Evolutionary conservation across 257 asterid species (phyloP).

Genomic region (Apocynum venetum): DNA sequence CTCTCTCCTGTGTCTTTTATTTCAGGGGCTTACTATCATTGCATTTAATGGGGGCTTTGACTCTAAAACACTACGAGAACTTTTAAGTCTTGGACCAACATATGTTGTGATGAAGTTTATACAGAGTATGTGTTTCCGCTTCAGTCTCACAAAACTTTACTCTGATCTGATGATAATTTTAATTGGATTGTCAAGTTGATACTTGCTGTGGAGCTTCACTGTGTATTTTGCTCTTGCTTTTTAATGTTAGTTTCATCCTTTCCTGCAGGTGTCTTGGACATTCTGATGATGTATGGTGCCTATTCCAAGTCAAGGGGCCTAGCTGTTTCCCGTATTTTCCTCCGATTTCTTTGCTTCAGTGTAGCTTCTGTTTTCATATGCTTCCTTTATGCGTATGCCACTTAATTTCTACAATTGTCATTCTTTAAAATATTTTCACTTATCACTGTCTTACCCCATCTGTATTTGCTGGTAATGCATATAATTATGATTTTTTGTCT

Average conservation of each 20-base stretch:
- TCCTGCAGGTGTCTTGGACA: slow-evolving; percentile 70
- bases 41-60: slow-evolving; percentile 57
- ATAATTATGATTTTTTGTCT: slow-evolving; percentile 13
- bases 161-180: background rate
- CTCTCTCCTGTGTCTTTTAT: slow-evolving; percentile 17
- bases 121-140: slow-evolving; percentile 50
- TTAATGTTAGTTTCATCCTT: slow-evolving; percentile 12
- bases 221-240: background rate
- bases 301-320: slow-evolving; percentile 76
- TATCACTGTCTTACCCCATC: background rate
- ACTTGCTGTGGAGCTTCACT: background rate
- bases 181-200: background rate
- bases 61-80: slow-evolving; percentile 58
- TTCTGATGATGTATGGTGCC: slow-evolving; percentile 96
- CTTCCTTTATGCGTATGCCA: slow-evolving; percentile 85
- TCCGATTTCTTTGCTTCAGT: slow-evolving; percentile 69
- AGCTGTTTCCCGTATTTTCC: slow-evolving; percentile 81
- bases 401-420: slow-evolving; percentile 18
- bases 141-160: background rate
- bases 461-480: slow-evolving; percentile 2
- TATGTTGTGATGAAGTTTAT: slow-evolving; percentile 86
- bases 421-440: slow-evolving; percentile 7
- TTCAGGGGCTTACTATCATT: slow-evolving; percentile 77
- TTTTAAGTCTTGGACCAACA: slow-evolving; percentile 95
- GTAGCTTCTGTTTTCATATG: slow-evolving; percentile 65